Conservation (phyloP, 176 grass and related monocot species). For the Pontederia crassipes region DNA sequence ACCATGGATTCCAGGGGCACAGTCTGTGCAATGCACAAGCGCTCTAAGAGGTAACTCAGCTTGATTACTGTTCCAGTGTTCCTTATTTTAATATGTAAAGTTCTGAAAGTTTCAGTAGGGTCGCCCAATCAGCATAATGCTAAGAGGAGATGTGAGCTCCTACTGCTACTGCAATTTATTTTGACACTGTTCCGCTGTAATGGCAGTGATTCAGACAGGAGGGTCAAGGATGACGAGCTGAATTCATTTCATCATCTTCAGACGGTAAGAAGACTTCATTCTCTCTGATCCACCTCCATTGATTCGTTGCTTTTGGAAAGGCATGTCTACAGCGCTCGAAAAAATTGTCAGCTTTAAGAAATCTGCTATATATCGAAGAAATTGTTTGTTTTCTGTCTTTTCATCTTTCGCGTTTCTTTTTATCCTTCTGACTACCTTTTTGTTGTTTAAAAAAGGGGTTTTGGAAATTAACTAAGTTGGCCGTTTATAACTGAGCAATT, state of each 20-base stretch:
- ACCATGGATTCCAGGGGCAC: not conserved
- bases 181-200: slow-evolving; percentile 6
- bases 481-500: not conserved
- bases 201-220: slow-evolving; percentile 26
- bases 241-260: slow-evolving; percentile 29
- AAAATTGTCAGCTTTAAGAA: not conserved
- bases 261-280: slow-evolving; percentile 18
- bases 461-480: not conserved
- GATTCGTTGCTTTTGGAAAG: slow-evolving; percentile 1
- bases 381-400: no score
- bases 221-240: slow-evolving; percentile 19
- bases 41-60: slow-evolving; percentile 10
- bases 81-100: not conserved
- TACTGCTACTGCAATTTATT: not conserved
- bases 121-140: slow-evolving; percentile 14
- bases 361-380: no score
- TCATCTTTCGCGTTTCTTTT: no score
- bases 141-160: not conserved
- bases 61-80: not conserved
- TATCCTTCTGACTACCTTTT: no score
- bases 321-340: not conserved
- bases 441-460: no score
- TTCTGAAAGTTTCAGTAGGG: slow-evolving; percentile 10
- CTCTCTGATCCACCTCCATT: not conserved
- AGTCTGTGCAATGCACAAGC: slow-evolving; percentile 9